These are phyloP conservation scores for Porphyrellus sp. DNA, from an alignment of 1,284 basidiomycete genomes.

Conservation along the genomic window DNA sequence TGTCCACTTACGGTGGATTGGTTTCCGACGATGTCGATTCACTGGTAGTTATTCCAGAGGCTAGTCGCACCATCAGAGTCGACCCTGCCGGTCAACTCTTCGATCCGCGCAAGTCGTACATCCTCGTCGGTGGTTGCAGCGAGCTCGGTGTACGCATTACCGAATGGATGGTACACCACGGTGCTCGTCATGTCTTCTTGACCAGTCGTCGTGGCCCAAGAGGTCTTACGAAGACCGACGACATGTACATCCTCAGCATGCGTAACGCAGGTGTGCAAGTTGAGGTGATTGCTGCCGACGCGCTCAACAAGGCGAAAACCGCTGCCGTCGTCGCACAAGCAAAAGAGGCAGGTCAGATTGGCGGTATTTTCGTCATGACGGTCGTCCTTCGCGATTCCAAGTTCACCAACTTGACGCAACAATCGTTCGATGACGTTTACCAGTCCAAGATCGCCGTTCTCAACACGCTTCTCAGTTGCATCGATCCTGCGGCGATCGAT, in stretches of 20 bases:
- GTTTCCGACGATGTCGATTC: conserved; percentile 3
- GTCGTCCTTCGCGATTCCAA: conserved; percentile 34
- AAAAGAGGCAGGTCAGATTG: conserved; percentile 19
- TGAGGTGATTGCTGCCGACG: conserved; percentile 29
- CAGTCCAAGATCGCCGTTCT: conserved; percentile 32
- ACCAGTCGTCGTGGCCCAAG: conserved; percentile 33
- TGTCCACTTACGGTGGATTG: conserved; percentile 10
- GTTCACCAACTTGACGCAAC: conserved; percentile 33
- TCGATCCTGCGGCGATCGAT: conserved; percentile 29
- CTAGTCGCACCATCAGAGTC: conserved; percentile 8
- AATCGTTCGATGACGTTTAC: conserved; percentile 34
- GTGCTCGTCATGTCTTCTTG: conserved; percentile 32
- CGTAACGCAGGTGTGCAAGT: conserved; percentile 21
- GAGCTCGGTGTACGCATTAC: conserved; percentile 34
- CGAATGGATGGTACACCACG: conserved; percentile 32
- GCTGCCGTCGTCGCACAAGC: conserved; percentile 23
- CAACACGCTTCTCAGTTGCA: conserved; percentile 23
- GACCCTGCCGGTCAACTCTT: conserved; percentile 31
- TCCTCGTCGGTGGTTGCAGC: conserved; percentile 32
- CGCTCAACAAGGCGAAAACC: conserved; percentile 19
- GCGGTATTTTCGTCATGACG: conserved; percentile 33
- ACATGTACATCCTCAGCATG: conserved; percentile 28
- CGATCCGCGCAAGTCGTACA: conserved; percentile 32
- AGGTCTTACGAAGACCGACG: conserved; percentile 27
- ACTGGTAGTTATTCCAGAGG: conserved; percentile 18